phyloP scores from a whole-genome alignment of 768 basidiomycete genomes.

The Hygrocybe coccinea region DNA sequence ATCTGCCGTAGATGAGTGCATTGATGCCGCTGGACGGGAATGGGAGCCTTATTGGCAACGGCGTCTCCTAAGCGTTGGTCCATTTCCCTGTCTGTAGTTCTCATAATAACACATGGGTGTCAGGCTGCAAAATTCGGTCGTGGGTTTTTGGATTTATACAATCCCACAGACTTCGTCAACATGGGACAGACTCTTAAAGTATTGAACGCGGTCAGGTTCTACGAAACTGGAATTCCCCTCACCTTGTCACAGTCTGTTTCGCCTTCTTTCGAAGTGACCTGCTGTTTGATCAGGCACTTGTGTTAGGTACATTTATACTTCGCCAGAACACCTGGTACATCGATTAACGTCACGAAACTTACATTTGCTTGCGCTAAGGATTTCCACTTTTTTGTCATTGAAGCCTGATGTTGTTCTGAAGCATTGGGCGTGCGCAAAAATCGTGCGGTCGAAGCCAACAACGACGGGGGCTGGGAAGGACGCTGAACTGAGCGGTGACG shows the following conservation, averaged over 20 bases:
- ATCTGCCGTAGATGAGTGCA: conserved; percentile 83
- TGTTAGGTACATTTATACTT: conserved; percentile 72
- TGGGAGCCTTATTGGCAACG: conserved; percentile 91
- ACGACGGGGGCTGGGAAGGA: conserved; percentile 49
- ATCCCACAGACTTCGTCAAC: conserved; percentile 85
- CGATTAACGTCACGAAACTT: conserved; percentile 83
- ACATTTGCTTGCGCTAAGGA: conserved; percentile 87
- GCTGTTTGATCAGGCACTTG: conserved; percentile 4
- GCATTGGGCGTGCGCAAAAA: conserved; percentile 96
- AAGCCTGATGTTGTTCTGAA: conserved; percentile 84
- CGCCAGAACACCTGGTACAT: conserved; percentile 74
- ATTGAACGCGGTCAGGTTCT: conserved; percentile 85
- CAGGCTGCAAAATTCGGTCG: conserved; percentile 97
- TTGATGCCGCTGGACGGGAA: conserved; percentile 90
- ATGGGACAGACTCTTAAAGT: conserved; percentile 94
- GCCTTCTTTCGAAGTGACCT: conserved; percentile 1
- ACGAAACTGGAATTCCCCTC: conserved; percentile 89
- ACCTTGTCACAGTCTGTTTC: conserved; percentile 79
- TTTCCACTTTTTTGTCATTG: conserved; percentile 78
- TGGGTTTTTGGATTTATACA: conserved; percentile 87
- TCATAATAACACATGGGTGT: neutral
- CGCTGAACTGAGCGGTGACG: conserved; percentile 61
- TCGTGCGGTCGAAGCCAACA: conserved; percentile 62
- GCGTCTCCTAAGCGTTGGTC: conserved; percentile 69
- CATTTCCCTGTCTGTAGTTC: neutral